Percentiles rank a stretch among this genome's conserved stretches.
Conservation (phyloP, 805 yeast species). For the Saturnispora gosingensis region DNA sequence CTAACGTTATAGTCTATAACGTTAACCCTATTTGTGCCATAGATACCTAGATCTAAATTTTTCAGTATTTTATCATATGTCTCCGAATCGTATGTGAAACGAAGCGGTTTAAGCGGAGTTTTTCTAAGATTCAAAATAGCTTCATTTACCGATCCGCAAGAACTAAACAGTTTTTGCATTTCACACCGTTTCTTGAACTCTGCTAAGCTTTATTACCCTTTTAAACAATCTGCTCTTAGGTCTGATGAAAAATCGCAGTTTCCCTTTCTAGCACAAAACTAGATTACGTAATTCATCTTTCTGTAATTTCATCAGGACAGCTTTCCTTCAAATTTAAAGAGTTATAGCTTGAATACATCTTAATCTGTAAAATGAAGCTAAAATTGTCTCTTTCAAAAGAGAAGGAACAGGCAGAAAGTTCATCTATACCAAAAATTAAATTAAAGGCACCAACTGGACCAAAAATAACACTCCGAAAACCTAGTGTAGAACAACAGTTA, state of each 20-base stretch:
- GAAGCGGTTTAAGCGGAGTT: slow-evolving; percentile 7
- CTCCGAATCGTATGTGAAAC: slow-evolving; percentile 12
- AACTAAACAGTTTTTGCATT: slow-evolving; percentile 12
- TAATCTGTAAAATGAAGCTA: background rate
- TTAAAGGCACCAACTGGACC: slow-evolving; percentile 16
- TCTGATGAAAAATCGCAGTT: background rate
- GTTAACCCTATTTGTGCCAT: slow-evolving; percentile 28
- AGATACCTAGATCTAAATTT: slow-evolving; percentile 29
- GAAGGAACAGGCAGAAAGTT: background rate
- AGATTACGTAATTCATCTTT: background rate
- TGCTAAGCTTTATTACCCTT: background rate
- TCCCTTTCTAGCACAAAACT: background rate
- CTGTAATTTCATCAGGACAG: background rate
- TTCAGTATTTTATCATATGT: slow-evolving; percentile 33
- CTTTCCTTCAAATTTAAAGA: background rate
- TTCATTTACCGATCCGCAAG: slow-evolving; percentile 5
- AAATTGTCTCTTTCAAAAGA: slow-evolving; percentile 1
- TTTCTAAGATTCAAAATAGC: slow-evolving; percentile 1
- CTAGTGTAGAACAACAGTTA: slow-evolving; percentile 37
- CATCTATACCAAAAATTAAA: slow-evolving; percentile 12
- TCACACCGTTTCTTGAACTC: background rate
- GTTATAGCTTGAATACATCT: background rate
- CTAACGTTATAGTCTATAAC: slow-evolving; percentile 57
- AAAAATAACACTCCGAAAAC: slow-evolving; percentile 48
- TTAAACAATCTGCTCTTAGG: background rate